Evolutionary conservation across 345 rosid genomes (phyloP).

Genomic region (Lenwebbia sp.): DNA sequence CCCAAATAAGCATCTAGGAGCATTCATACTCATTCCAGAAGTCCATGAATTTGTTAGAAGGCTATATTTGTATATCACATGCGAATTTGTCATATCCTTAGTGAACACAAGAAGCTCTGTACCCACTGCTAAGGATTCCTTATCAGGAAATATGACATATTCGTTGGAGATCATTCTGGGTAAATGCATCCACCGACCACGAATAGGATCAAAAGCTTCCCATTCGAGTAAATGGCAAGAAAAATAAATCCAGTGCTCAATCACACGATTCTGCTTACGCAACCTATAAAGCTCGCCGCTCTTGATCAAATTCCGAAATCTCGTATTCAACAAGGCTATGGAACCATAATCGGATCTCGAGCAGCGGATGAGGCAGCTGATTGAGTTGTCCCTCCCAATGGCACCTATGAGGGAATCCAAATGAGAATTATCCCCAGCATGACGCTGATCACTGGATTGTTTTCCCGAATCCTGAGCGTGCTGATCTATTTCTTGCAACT

Average conservation of each 20-base stretch:
- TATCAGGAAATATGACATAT: constrained; percentile 62
- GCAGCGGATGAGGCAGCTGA: constrained; percentile 59
- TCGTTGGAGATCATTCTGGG: constrained; percentile 69
- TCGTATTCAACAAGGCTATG: constrained; percentile 49
- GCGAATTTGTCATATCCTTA: constrained; percentile 33
- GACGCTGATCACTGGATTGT: constrained; percentile 8
- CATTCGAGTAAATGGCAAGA: constrained; percentile 79
- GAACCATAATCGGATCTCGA: constrained; percentile 85
- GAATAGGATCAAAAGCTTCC: constrained; percentile 87
- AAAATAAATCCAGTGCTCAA: constrained; percentile 90
- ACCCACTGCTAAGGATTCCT: constrained; percentile 92
- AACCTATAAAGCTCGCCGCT: constrained; percentile 62
- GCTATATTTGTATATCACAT: constrained; percentile 82
- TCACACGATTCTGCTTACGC: constrained; percentile 40
- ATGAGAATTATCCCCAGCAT: constrained; percentile 41
- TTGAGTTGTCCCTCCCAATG: constrained; percentile 72
- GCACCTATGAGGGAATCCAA: constrained; percentile 52
- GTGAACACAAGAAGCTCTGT: constrained; percentile 90
- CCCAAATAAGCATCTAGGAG: constrained; percentile 87
- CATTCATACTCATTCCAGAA: constrained; percentile 63
- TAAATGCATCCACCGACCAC: constrained; percentile 66
- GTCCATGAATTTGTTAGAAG: constrained; percentile 77
- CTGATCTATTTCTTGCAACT: not conserved
- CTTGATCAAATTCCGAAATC: constrained; percentile 57
- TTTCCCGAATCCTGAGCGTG: not conserved